Evolutionary conservation across 768 basidiomycete genomes (phyloP), one percentile per base, ranked within the genome.

Genomic region (Roridomyces roridus): DNA sequence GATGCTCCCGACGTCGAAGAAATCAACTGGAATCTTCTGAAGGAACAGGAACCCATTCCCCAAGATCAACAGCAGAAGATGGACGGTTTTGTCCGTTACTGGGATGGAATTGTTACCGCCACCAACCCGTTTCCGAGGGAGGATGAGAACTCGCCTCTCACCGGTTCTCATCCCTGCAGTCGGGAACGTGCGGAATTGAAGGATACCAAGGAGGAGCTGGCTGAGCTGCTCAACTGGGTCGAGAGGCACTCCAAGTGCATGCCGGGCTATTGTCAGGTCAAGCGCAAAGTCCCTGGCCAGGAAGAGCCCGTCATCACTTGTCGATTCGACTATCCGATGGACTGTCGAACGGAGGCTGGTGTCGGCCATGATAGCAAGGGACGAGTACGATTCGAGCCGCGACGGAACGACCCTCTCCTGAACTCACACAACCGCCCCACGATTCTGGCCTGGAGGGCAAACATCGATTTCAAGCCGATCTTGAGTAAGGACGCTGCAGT

Each of bases 231-330:
- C 6, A 62, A 69, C 37, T 62, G 62, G 53, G 50, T 68, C n/a
- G 28, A 66, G 56, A 57, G 59, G 15, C 65, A 67, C 57, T 62
- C 63, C 10, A 51, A 53, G 24, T 68, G 68, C 36, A 44, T 31
- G 18, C 53, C 65, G 17, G 68, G 68, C n/a, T 69, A 67, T 46
- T 69, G 65, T 55, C 47, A 62, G 43, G 39, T 55, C 5, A 62
- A 60, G 39, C 17, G 55, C 14, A 68, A 68, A 47, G 56, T 50
- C 9, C 36, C 63, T n/a, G 61, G 57, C 17, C 51, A 45, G 12
- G 20, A 6, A 2, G 56, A 59, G 43, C 26, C 59, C 6, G 29
- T 46, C n/a, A 24, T 47, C 4, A 40, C 45, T 18, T 69, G 68
- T 28, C 60, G 57, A 18, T 64, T 64, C 42, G 58, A 51, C 31